Percentiles rank a stretch among this genome's conserved stretches.
Evolutionary conservation across 1,284 basidiomycete genomes (phyloP).

Genomic region (Leccinum pachyderme): DNA sequence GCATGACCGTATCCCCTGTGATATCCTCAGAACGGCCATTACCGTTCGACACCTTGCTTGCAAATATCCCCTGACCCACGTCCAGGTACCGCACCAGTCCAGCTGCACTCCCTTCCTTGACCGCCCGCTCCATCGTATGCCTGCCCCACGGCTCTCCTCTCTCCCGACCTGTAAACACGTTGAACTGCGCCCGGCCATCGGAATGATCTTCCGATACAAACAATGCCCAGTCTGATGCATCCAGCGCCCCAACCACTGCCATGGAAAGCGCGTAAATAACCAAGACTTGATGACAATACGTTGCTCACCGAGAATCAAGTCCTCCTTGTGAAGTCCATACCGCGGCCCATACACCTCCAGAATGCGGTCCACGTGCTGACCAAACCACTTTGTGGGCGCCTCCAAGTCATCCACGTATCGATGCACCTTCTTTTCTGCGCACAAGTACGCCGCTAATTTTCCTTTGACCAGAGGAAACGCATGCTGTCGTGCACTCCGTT

Average conservation of each 20-base stretch:
- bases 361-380: slow-evolving; percentile 63
- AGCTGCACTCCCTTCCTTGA: slow-evolving; percentile 32
- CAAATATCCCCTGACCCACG: slow-evolving; percentile 37
- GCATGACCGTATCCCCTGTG: slow-evolving; percentile 23
- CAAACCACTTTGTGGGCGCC: slow-evolving; percentile 66
- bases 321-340: slow-evolving; percentile 64
- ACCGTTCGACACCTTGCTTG: slow-evolving; percentile 51
- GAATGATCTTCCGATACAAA: slow-evolving; percentile 70
- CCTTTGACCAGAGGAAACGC: slow-evolving; percentile 59
- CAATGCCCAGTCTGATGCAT: slow-evolving; percentile 63
- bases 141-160: slow-evolving; percentile 63
- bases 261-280: background rate
- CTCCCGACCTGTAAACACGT: slow-evolving; percentile 53
- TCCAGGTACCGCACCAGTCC: slow-evolving; percentile 44
- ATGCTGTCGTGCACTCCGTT: slow-evolving; percentile 51
- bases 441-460: slow-evolving; percentile 63
- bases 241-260: slow-evolving; percentile 68
- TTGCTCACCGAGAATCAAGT: slow-evolving; percentile 62
- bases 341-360: slow-evolving; percentile 51
- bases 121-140: slow-evolving; percentile 55
- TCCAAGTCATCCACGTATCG: slow-evolving; percentile 60
- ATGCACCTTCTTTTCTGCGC: slow-evolving; percentile 66
- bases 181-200: slow-evolving; percentile 64
- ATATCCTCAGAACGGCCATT: slow-evolving; percentile 10
- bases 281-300: background rate